These are phyloP conservation scores for Potentilla sterilis DNA, from an alignment of 306 rosid genomes.

Conservation along the genomic window DNA sequence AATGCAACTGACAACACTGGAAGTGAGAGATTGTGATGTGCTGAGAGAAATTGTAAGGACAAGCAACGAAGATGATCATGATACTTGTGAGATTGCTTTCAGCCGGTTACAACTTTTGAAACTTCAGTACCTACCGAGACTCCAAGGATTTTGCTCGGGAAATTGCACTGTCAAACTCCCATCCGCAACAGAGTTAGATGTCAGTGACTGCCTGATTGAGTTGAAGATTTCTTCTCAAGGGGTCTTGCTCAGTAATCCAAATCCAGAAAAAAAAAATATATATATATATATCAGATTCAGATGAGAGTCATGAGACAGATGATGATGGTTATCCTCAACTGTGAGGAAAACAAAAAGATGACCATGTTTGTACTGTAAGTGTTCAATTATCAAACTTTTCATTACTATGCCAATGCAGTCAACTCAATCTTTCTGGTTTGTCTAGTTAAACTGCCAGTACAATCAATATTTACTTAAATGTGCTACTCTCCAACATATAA, in stretches of 20 bases:
- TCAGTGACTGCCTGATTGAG: background rate
- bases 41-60: background rate
- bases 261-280: background rate
- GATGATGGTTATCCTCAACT: no score
- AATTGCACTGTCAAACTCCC: background rate
- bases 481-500: no score
- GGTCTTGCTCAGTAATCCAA: background rate
- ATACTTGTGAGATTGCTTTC: background rate
- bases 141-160: background rate
- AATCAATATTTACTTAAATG: no score
- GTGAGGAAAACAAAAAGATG: no score
- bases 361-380: no score
- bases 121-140: background rate
- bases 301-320: background rate
- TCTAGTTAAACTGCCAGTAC: no score
- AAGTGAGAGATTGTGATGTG: fast-evolving
- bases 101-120: background rate
- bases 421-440: no score
- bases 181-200: background rate
- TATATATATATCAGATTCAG: background rate
- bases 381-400: no score
- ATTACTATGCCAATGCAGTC: no score
- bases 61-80: background rate
- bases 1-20: background rate
- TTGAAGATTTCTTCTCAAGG: background rate